These are phyloP conservation scores for Botrytis medusae DNA, from an alignment of 2,329 filamentous ascomycete genomes.

Conservation along the genomic window DNA sequence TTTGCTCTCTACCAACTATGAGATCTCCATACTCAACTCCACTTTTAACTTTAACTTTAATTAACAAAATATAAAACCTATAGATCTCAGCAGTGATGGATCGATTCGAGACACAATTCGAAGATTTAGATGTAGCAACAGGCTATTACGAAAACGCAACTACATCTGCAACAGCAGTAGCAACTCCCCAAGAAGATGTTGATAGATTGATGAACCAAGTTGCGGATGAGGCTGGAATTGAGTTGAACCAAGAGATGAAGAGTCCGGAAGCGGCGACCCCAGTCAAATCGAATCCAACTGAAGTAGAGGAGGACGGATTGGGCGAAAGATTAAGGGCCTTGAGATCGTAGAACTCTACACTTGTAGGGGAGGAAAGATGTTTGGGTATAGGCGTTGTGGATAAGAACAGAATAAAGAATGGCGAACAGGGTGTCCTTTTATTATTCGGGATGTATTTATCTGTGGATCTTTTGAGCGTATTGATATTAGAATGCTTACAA, in stretches of 20 bases:
- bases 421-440: not conserved
- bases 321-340: constrained; percentile 57
- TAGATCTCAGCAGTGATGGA: constrained; percentile 67
- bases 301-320: constrained; percentile 76
- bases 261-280: constrained; percentile 57
- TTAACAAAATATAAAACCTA: not conserved
- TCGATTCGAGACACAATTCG: constrained; percentile 58
- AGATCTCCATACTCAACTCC: not conserved
- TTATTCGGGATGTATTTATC: not conserved
- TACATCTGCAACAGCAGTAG: constrained; percentile 71
- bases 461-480: constrained; percentile 5
- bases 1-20: constrained; percentile 19
- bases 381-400: constrained; percentile 18
- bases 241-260: constrained; percentile 73
- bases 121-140: constrained; percentile 50
- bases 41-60: constrained; percentile 12
- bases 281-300: constrained; percentile 63
- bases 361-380: not conserved
- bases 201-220: constrained; percentile 82
- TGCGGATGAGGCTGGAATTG: constrained; percentile 83
- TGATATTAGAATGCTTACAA: not conserved
- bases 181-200: constrained; percentile 78
- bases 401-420: constrained; percentile 4
- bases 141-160: constrained; percentile 77
- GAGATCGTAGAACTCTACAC: constrained; percentile 36